phyloP scores from a whole-genome alignment of 164 flowering plant genomes.

The Aristolochia contorta region DNA sequence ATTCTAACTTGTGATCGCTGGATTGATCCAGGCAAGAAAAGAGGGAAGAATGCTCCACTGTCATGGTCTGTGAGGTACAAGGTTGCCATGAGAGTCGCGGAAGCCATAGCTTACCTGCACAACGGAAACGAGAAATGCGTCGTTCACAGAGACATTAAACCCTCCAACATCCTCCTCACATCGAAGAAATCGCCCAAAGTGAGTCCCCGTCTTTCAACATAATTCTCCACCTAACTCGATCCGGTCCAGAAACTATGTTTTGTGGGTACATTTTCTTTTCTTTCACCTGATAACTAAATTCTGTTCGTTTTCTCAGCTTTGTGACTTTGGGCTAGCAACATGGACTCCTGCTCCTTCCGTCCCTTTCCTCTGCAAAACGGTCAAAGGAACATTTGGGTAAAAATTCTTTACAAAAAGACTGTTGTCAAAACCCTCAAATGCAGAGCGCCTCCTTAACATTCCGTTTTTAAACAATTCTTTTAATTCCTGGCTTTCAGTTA shows the following conservation, averaged over 20 bases:
- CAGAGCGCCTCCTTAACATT: neutral
- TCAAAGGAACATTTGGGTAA: constrained; percentile 97
- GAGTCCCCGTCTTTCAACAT: neutral
- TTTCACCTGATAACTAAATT: neutral
- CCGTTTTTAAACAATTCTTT: neutral
- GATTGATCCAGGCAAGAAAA: constrained; percentile 44
- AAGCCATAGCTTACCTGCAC: constrained; percentile 69
- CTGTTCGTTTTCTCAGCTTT: constrained; percentile 40
- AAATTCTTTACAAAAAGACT: neutral
- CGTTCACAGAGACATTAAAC: constrained; percentile 91
- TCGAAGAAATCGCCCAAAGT: constrained; percentile 77
- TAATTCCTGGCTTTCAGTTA: constrained; percentile 34
- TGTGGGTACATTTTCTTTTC: neutral
- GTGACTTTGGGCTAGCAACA: constrained; percentile 93
- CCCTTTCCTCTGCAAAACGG: constrained; percentile 97
- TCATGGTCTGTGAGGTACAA: constrained; percentile 79
- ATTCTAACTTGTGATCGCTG: too few relatives aligned
- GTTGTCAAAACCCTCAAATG: neutral
- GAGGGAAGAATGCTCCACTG: constrained; percentile 41
- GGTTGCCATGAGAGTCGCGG: constrained; percentile 77
- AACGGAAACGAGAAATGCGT: constrained; percentile 74
- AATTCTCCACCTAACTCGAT: neutral
- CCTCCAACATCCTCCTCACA: constrained; percentile 86
- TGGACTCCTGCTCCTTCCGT: constrained; percentile 87
- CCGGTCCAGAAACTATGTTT: neutral